Evolutionary conservation across 768 basidiomycete genomes (phyloP).

Genomic region (Mrakia hoshinonis): DNA sequence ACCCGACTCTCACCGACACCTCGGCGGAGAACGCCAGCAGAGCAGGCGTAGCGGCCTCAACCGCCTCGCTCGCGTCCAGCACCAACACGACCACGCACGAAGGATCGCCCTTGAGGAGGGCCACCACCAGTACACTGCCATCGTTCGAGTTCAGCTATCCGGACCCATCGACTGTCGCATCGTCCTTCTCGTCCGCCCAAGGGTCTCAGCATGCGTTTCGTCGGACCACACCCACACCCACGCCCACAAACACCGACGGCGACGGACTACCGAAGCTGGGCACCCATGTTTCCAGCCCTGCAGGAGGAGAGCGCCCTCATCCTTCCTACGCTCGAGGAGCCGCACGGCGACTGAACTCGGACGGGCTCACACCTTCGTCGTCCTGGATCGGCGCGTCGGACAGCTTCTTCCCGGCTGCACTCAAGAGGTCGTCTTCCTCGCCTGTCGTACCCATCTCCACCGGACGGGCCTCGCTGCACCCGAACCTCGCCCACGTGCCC

Average conservation of each 20-base stretch:
- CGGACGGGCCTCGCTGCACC: too few relatives aligned
- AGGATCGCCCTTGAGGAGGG: not conserved
- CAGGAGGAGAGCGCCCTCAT: conserved; percentile 1
- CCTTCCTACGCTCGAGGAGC: conserved; percentile 3
- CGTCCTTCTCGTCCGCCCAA: conserved; percentile 5
- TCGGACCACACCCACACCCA: not conserved
- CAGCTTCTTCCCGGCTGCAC: not conserved
- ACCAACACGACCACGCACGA: not conserved
- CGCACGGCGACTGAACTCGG: not conserved
- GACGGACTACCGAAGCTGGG: not conserved
- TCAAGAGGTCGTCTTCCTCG: not conserved
- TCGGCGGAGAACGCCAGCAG: not conserved
- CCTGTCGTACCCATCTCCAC: not conserved
- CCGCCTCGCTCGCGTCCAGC: not conserved
- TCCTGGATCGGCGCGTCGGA: not conserved
- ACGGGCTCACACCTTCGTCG: not conserved
- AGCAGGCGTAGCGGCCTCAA: not conserved
- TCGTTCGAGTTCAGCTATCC: conserved; percentile 11
- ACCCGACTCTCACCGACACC: conserved; percentile 9
- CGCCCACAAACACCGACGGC: not conserved
- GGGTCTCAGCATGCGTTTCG: conserved; percentile 5
- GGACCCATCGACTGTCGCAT: conserved; percentile 4
- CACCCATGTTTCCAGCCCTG: not conserved
- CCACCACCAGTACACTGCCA: not conserved
- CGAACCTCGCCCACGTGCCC: not conserved